A percentile compares a stretch with the other conserved stretches of the same genome.
Conservation (phyloP, 495 filamentous ascomycete genomes). For the Aspergillus cavernicola region DNA sequence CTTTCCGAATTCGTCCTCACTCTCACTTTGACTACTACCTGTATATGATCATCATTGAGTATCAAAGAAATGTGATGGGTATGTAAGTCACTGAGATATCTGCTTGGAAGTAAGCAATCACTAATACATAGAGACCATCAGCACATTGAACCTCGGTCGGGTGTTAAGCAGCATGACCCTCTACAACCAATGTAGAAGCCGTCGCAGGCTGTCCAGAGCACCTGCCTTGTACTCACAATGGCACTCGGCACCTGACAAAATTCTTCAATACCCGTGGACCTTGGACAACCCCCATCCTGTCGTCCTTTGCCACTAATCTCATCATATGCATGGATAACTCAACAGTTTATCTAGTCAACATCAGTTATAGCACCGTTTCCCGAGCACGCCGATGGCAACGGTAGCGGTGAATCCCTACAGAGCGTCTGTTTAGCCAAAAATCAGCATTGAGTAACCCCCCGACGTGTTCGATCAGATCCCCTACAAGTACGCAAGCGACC, state of each 20-base stretch:
- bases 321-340: not conserved
- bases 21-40: not conserved
- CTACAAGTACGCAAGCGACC: not conserved
- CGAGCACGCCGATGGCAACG: not conserved
- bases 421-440: not conserved
- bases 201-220: not conserved
- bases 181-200: no score
- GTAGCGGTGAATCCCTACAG: not conserved
- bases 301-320: not conserved
- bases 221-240: constrained; percentile 3
- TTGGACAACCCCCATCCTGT: not conserved
- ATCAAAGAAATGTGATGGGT: no score
- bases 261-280: not conserved
- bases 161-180: no score
- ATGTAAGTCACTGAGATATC: no score
- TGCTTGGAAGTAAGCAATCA: no score
- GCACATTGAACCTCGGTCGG: no score
- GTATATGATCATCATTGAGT: no score
- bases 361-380: constrained; percentile 10
- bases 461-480: not conserved
- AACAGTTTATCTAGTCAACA: constrained; percentile 24
- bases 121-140: no score
- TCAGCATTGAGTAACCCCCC: not conserved
- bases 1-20: constrained; percentile 7
- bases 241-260: not conserved